Base-by-base conservation (phyloP, 2,329 filamentous ascomycete species). In the Xylariaceae sp. region DNA sequence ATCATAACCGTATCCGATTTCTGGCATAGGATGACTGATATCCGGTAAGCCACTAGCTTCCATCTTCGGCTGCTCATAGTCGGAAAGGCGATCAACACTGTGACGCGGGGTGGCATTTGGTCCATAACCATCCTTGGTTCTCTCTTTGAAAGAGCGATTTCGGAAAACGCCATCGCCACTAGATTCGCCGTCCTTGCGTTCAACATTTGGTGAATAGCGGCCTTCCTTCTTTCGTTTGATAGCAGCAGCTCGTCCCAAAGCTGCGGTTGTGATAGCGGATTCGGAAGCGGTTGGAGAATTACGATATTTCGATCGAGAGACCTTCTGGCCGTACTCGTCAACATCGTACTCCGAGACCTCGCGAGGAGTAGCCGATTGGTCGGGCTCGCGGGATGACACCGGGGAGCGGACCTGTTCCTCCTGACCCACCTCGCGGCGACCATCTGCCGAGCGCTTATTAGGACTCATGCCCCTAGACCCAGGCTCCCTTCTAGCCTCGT, bases 1-100 rank as follows among this genome's bases (percentile, higher is more conserved):
- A 10, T 82, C 78, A 55, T 79, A 76, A 48, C 74, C 77, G 62
- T 90, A 89, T 3, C 89, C 91, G 66, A 90, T 86, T 68, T 93
- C 91, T 0, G 89, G 90, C 78, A 93, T 84, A 4, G 89, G 88
- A 64, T 93, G 80, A 54, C 87, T 75, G 37, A 83, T 75, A 61
- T 88, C 81, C 2, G 91, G 91, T 57, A 93, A 71, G 45, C 87
- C 88, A 69, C 81, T 91, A 43, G 88, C 84, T 41, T 82, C 82
- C 79, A 96, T 78, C 64, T 83, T 81, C 0, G 79, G 77, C 14
- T 75, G 70, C 4, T 82, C 78, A 44, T 73, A 73, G 19, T 83
- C 80, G 16, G 80, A 79, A n/a, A 84, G 74, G 37, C 79, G 77
- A 61, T 87, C 84, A 16, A 85, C 73, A 64, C 84, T 87, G 60